Evolutionary conservation across 2,329 filamentous ascomycete genomes (phyloP).

Genomic region (Celoporthe dispersa): DNA sequence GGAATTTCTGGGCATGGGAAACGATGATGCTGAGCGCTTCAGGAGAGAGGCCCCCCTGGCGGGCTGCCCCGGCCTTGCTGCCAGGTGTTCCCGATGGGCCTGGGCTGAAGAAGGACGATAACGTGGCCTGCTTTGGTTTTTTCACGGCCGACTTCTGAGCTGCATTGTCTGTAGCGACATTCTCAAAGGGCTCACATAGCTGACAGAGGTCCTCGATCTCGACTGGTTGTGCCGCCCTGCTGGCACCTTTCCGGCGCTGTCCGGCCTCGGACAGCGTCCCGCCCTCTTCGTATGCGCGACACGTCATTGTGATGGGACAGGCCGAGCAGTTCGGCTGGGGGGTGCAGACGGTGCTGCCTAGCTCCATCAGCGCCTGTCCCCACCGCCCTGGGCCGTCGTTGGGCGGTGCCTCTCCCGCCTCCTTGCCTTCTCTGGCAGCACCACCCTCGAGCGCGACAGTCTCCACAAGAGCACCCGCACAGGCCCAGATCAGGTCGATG

Average conservation of each 20-base stretch:
- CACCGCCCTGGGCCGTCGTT: slow-evolving; percentile 62
- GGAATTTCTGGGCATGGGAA: slow-evolving; percentile 55
- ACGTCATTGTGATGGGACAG: slow-evolving; percentile 57
- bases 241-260: background rate
- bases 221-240: slow-evolving; percentile 22
- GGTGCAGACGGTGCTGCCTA: slow-evolving; percentile 65
- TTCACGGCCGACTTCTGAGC: slow-evolving; percentile 4
- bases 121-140: slow-evolving; percentile 37
- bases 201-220: slow-evolving; percentile 58
- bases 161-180: slow-evolving; percentile 36
- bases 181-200: slow-evolving; percentile 53
- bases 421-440: slow-evolving; percentile 27
- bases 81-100: slow-evolving; percentile 2
- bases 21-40: slow-evolving; percentile 42
- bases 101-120: slow-evolving; percentile 41
- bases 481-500: slow-evolving; percentile 61
- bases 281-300: slow-evolving; percentile 57
- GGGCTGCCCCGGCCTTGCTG: slow-evolving; percentile 2
- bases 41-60: background rate
- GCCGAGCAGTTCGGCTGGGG: slow-evolving; percentile 60
- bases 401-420: slow-evolving; percentile 30
- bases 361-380: slow-evolving; percentile 69
- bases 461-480: slow-evolving; percentile 59
- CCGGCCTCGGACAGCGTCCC: slow-evolving; percentile 36
- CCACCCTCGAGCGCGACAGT: slow-evolving; percentile 49